A percentile compares a stretch with the other conserved stretches of the same genome.
Conservation (phyloP, 2,329 filamentous ascomycete genomes). For the Fusarium beomiforme region DNA sequence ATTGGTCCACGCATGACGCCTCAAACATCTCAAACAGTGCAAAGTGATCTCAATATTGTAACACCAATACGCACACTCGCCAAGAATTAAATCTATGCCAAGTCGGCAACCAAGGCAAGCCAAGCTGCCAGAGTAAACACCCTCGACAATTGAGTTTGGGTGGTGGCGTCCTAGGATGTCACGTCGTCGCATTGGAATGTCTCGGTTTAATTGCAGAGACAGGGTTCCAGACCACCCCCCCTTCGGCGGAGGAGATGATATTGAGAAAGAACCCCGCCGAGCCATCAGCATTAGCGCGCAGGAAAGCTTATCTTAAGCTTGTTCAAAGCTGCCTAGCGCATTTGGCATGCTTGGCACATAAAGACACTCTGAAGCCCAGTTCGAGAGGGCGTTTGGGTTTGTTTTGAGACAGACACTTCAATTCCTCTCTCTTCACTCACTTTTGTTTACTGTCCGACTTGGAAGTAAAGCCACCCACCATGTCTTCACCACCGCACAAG, state of each 20-base stretch:
- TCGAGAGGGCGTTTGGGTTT: background rate
- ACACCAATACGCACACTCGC: background rate
- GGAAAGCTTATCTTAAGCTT: conserved; percentile 28
- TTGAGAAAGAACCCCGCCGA: conserved; percentile 13
- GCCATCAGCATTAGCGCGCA: background rate
- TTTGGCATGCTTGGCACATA: conserved; percentile 4
- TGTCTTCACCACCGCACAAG: conserved; percentile 22
- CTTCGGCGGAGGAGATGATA: conserved; percentile 15
- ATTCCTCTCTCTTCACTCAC: background rate
- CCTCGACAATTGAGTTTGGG: background rate
- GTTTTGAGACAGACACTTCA: background rate
- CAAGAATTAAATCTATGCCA: background rate
- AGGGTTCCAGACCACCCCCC: conserved; percentile 20
- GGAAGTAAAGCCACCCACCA: background rate
- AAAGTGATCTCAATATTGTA: background rate
- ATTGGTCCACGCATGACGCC: background rate
- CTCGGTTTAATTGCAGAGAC: background rate
- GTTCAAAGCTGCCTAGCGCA: conserved; percentile 7
- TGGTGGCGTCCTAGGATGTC: background rate
- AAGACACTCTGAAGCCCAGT: background rate
- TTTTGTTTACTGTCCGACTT: background rate
- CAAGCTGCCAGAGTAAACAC: background rate
- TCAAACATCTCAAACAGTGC: background rate
- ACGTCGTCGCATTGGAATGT: background rate
- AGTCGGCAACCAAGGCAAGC: background rate